These are phyloP conservation scores for Pulveroboletus sp. DNA, from an alignment of 768 basidiomycete genomes.

Conservation along the genomic window DNA sequence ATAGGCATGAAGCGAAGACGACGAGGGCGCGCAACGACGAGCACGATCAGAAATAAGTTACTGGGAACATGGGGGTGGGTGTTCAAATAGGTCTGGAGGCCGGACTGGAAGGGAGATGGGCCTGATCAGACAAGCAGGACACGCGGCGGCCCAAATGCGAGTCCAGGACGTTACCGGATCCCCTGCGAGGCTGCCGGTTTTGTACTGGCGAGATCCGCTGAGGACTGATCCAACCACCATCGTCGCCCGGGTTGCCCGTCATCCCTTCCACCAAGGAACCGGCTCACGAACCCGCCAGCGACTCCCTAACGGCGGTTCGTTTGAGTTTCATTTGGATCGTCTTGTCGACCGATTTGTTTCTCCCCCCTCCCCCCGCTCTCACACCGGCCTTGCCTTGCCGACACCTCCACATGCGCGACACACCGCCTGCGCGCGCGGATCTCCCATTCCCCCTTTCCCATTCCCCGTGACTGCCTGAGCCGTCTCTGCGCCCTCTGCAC, in stretches of 20 bases:
- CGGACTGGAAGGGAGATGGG: constrained; percentile 23
- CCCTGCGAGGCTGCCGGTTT: constrained; percentile 2
- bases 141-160: constrained; percentile 24
- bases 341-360: constrained; percentile 18
- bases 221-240: too few species aligned
- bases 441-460: not conserved
- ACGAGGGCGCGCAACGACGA: not conserved
- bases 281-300: constrained; percentile 19
- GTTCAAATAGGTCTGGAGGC: constrained; percentile 30
- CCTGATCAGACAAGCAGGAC: constrained; percentile 22
- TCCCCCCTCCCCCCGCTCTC: constrained; percentile 14
- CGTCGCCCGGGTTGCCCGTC: constrained; percentile 5
- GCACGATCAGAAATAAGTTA: constrained; percentile 28
- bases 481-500: too few species aligned
- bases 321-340: constrained; percentile 30
- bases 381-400: constrained; percentile 28
- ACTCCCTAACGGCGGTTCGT: constrained; percentile 24
- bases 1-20: constrained; percentile 25
- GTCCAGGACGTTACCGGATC: constrained; percentile 23
- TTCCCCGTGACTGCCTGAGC: not conserved
- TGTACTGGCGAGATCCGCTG: constrained; percentile 11
- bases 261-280: constrained; percentile 12
- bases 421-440: not conserved
- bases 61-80: constrained; percentile 23
- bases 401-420: not conserved